phyloP scores from a whole-genome alignment of 768 basidiomycete species.

The Phanerochaete sordida region DNA sequence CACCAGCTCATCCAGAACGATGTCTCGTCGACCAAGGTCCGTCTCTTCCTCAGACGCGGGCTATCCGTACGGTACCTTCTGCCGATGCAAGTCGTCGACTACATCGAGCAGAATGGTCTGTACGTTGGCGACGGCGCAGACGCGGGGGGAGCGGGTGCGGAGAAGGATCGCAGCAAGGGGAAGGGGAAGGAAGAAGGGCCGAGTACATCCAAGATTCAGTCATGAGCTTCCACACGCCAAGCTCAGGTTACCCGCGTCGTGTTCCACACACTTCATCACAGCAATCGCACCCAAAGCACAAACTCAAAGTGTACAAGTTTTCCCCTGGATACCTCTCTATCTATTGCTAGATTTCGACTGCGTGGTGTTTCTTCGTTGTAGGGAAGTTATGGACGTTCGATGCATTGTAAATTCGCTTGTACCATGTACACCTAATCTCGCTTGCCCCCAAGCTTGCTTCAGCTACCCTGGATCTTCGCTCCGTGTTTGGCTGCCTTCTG shows the following conservation, averaged over 20 bases:
- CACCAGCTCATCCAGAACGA: slow-evolving; percentile 96
- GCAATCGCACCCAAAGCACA: not conserved
- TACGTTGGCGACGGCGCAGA: slow-evolving; percentile 59
- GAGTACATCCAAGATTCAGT: slow-evolving; percentile 1
- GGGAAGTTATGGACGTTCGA: not conserved
- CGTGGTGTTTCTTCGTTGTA: not conserved
- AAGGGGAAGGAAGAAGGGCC: slow-evolving; percentile 21
- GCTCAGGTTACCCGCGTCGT: not conserved
- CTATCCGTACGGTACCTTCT: slow-evolving; percentile 87
- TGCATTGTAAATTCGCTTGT: not conserved
- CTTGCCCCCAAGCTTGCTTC: no score
- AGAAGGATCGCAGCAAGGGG: slow-evolving; percentile 36
- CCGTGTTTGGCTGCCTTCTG: not conserved
- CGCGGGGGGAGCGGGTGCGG: slow-evolving; percentile 21
- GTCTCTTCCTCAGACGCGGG: slow-evolving; percentile 73
- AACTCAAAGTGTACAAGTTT: not conserved
- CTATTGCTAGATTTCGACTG: not conserved
- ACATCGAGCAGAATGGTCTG: slow-evolving; percentile 83
- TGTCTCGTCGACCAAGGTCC: slow-evolving; percentile 92
- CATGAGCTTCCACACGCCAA: not conserved
- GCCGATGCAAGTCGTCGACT: slow-evolving; percentile 87
- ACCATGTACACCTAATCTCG: not conserved
- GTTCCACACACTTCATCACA: not conserved
- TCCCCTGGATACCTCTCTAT: not conserved
- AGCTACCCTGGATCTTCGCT: not conserved